A percentile compares a stretch with the other conserved stretches of the same genome.
phyloP scores from a whole-genome alignment of 2,329 filamentous ascomycete species.

The Rhynchosporium secalis region DNA sequence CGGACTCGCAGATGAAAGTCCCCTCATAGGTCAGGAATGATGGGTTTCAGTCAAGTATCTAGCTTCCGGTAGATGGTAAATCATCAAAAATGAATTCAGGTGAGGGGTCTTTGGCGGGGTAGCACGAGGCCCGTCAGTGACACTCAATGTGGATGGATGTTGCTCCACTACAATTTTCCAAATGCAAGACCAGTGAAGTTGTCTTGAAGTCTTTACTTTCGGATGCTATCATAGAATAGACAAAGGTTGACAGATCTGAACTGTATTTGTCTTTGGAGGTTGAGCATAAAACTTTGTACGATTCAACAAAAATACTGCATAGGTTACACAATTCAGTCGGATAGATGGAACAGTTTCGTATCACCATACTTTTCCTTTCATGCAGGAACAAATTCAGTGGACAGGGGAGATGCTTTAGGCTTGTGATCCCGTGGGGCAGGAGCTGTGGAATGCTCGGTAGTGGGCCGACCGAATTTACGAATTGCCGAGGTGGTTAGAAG shows the following conservation, averaged over 20 bases:
- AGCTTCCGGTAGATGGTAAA: background rate
- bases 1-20: background rate
- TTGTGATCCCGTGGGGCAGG: constrained; percentile 11
- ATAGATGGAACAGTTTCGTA: background rate
- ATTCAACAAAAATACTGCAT: too few species aligned
- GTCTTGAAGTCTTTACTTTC: background rate
- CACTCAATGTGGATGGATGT: background rate
- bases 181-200: background rate
- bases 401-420: background rate
- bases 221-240: too few species aligned
- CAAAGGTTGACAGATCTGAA: too few species aligned
- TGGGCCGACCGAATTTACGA: background rate
- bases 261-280: too few species aligned
- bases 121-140: background rate
- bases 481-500: constrained; percentile 9
- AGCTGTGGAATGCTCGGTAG: background rate
- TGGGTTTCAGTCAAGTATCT: background rate
- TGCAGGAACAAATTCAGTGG: constrained; percentile 7
- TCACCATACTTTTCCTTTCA: constrained; percentile 3
- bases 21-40: too few species aligned
- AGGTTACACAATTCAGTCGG: background rate
- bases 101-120: constrained; percentile 9
- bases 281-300: too few species aligned
- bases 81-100: background rate
- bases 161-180: background rate